phyloP scores from a whole-genome alignment of 768 basidiomycete genomes.

The Tulasnella sp. region DNA sequence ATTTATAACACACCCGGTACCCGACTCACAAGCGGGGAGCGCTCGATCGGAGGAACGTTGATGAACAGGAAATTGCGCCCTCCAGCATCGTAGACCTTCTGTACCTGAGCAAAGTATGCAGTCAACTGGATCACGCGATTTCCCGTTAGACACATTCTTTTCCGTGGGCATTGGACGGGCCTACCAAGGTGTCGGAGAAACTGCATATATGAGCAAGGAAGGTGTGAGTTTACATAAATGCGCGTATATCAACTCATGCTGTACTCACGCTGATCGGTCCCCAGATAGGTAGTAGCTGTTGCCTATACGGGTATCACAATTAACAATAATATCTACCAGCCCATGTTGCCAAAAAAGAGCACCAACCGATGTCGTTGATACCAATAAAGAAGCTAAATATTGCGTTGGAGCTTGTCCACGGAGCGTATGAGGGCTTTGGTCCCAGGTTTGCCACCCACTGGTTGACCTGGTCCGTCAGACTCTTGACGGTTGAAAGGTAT shows the following conservation, averaged over 20 bases:
- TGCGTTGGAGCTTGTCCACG: slow-evolving; percentile 55
- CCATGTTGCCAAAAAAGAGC: neutral
- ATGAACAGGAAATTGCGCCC: slow-evolving; percentile 61
- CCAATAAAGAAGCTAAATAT: slow-evolving; percentile 70
- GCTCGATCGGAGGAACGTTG: slow-evolving; percentile 55
- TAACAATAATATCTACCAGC: too few species aligned
- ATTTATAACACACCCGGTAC: neutral
- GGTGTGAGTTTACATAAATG: neutral
- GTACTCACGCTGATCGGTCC: neutral
- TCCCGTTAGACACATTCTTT: neutral
- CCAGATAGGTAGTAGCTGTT: slow-evolving; percentile 2
- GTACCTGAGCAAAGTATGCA: slow-evolving; percentile 46
- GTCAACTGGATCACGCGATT: slow-evolving; percentile 34
- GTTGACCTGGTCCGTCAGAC: slow-evolving; percentile 58
- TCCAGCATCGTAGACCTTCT: slow-evolving; percentile 45
- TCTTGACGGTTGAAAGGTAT: slow-evolving; percentile 31
- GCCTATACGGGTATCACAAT: neutral
- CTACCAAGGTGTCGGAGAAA: slow-evolving; percentile 16
- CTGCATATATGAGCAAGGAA: neutral
- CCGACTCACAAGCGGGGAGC: slow-evolving; percentile 51
- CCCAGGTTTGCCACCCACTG: slow-evolving; percentile 49
- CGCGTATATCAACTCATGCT: neutral
- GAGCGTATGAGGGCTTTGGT: slow-evolving; percentile 47
- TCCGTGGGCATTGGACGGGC: neutral
- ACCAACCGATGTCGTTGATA: slow-evolving; percentile 57